Base-by-base conservation (phyloP, 2,329 filamentous ascomycete species). In the Diaporthe ilicicola region DNA sequence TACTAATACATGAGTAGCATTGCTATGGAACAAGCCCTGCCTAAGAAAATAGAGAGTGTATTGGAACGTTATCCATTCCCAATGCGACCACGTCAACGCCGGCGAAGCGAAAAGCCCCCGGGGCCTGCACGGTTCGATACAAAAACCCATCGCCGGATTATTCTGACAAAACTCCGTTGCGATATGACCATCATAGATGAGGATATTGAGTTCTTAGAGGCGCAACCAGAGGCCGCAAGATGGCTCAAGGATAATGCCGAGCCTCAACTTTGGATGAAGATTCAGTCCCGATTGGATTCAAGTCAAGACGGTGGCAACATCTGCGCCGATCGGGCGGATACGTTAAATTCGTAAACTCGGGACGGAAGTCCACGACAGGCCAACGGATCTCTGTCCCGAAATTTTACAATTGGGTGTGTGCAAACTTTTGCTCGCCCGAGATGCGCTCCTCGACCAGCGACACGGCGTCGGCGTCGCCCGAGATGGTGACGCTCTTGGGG, bases 401-500 rank as follows among this genome's bases (percentile, higher is more conserved):
- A 50, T 50, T 22, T 50, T 50, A 50, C 5, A 50, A 27, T 50
- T 50, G 48, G 48, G 48, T 27, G 48, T 50, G 48, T n/a, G n/a
- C n/a, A n/a, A n/a, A n/a, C n/a, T n/a, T n/a, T n/a, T n/a, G n/a
- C n/a, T n/a, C n/a, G n/a, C n/a, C n/a, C n/a, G n/a, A n/a, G n/a
- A n/a, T n/a, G n/a, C n/a, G n/a, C n/a, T n/a, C n/a, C n/a, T n/a
- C n/a, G n/a, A n/a, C n/a, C n/a, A n/a, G n/a, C n/a, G n/a, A n/a
- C n/a, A n/a, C n/a, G n/a, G n/a, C n/a, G n/a, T n/a, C n/a, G n/a
- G n/a, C n/a, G 39, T 78, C 76, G 3, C 77, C 77, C 4, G 74
- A 75, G 29, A 78, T 39, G 3, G 77, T 78, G 32, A 74, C 71
- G 32, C 73, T 77, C 3, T 70, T 69, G 9, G 74, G 74, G 48